Conservation (phyloP, 163 green algal genomes). For the Chlorella variabilis region DNA sequence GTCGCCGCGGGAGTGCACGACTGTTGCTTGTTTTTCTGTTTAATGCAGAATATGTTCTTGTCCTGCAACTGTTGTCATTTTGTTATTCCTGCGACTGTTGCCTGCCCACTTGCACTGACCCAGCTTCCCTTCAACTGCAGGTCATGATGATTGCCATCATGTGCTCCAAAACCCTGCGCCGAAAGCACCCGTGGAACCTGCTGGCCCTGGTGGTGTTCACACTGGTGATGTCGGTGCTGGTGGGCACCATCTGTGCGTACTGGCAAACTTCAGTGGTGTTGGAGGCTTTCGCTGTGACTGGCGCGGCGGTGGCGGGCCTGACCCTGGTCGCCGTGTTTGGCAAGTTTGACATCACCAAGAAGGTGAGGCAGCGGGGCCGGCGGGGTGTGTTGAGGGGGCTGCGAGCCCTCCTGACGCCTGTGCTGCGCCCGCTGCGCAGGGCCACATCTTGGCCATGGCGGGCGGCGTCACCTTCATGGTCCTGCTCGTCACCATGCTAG, state of each 20-base stretch:
- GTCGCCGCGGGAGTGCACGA: too few relatives aligned
- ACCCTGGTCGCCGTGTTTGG: conserved; percentile 40
- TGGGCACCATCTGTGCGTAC: conserved; percentile 51
- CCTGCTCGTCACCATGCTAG: conserved; percentile 30
- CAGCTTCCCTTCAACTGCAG: too few relatives aligned
- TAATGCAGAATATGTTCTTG: too few relatives aligned
- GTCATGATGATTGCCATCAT: conserved; percentile 38
- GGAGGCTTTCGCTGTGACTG: conserved; percentile 27
- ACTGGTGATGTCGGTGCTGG: conserved; percentile 28
- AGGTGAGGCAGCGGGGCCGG: too few relatives aligned
- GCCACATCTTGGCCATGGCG: conserved; percentile 9
- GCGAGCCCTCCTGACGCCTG: neutral
- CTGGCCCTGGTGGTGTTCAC: conserved; percentile 46
- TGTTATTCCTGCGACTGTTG: too few relatives aligned
- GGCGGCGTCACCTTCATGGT: neutral
- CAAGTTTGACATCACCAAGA: conserved; percentile 46
- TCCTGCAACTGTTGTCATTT: too few relatives aligned
- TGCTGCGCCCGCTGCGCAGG: too few relatives aligned
- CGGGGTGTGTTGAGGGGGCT: neutral
- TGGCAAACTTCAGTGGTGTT: conserved; percentile 34
- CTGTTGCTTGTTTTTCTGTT: too few relatives aligned
- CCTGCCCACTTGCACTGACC: too few relatives aligned
- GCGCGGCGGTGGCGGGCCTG: conserved; percentile 23
- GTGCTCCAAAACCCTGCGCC: conserved; percentile 40
- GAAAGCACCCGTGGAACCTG: conserved; percentile 51